These are phyloP conservation scores for Pluteus cervinus DNA, from an alignment of 768 basidiomycete species.

Conservation along the genomic window DNA sequence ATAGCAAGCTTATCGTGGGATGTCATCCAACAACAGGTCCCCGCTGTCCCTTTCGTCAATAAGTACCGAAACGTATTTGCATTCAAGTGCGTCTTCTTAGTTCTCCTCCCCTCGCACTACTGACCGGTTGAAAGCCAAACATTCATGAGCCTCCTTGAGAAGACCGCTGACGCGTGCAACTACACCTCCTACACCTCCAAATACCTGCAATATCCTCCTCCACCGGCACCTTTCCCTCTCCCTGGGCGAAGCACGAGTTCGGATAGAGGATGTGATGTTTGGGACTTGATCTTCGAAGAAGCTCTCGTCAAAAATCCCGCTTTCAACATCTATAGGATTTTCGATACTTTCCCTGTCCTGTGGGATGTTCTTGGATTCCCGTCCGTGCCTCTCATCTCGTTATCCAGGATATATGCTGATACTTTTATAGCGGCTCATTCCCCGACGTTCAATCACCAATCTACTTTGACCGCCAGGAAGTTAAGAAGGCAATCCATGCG, in stretches of 20 bases:
- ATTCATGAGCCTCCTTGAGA: slow-evolving; percentile 54
- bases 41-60: slow-evolving; percentile 69
- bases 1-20: slow-evolving; percentile 55
- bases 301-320: slow-evolving; percentile 64
- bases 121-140: slow-evolving; percentile 39
- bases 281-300: slow-evolving; percentile 58
- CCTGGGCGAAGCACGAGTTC: slow-evolving; percentile 48
- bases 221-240: slow-evolving; percentile 59
- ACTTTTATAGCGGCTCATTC: slow-evolving; percentile 44
- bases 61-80: slow-evolving; percentile 67
- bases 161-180: slow-evolving; percentile 46
- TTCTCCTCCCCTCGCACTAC: background rate
- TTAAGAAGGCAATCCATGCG: slow-evolving; percentile 68
- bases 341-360: slow-evolving; percentile 66
- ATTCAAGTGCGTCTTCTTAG: slow-evolving; percentile 47
- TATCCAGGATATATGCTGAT: background rate
- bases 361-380: slow-evolving; percentile 86
- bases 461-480: slow-evolving; percentile 66
- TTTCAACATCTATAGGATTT: slow-evolving; percentile 74
- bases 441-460: slow-evolving; percentile 43
- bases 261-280: slow-evolving; percentile 57
- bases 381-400: slow-evolving; percentile 25
- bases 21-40: slow-evolving; percentile 63
- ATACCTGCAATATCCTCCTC: slow-evolving; percentile 63
- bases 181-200: slow-evolving; percentile 59